phyloP scores from a whole-genome alignment of 108 stramenopile species.

The Pseudonitzschia multistriata region DNA sequence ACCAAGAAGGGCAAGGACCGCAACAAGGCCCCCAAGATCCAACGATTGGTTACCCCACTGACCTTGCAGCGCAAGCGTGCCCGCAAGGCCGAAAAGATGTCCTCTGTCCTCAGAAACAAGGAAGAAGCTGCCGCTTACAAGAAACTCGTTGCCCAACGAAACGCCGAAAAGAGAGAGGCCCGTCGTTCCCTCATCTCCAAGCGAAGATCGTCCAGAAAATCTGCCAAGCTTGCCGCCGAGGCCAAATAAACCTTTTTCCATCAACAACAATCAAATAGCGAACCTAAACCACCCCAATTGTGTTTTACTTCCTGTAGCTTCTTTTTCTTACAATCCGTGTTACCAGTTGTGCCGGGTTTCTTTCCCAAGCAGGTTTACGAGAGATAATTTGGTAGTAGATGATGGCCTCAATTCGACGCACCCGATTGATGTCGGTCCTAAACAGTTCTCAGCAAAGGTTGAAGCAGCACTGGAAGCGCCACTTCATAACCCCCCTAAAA shows the following conservation, averaged over 20 bases:
- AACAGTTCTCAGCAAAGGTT: no score
- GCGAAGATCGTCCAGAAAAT: conserved; percentile 94
- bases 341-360: no score
- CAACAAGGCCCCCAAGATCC: conserved; percentile 98
- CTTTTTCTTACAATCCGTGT: neutral
- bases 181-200: conserved; percentile 94
- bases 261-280: conserved; percentile 33
- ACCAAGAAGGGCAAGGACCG: conserved; percentile 93
- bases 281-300: neutral
- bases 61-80: conserved; percentile 94
- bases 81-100: conserved; percentile 80
- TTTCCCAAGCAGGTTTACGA: no score
- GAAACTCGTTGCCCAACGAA: conserved; percentile 93
- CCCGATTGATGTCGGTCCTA: no score
- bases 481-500: no score
- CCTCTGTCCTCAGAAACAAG: conserved; percentile 73
- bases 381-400: no score
- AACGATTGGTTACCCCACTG: conserved; percentile 97
- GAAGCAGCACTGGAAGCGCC: no score
- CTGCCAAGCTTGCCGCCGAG: conserved; percentile 65
- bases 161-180: conserved; percentile 94
- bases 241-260: conserved; percentile 8
- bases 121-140: conserved; percentile 94
- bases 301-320: no score
- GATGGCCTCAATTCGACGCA: no score